Evolutionary conservation across 1,284 basidiomycete genomes (phyloP).

Genomic region (Cerrena zonata): DNA sequence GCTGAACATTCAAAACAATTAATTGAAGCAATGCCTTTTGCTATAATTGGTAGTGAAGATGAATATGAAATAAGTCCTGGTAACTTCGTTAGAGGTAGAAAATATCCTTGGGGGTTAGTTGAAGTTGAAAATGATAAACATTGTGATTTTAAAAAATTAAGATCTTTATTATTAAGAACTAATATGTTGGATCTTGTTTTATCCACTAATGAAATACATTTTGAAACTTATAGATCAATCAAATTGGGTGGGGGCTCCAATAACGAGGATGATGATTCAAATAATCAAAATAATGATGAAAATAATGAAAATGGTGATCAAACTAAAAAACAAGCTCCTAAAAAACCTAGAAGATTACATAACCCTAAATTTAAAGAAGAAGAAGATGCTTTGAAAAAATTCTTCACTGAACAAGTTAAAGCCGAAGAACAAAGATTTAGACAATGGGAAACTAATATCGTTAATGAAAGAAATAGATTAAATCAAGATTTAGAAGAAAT

Average conservation of each 20-base stretch:
- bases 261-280: too few relatives aligned
- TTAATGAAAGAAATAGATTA: too few relatives aligned
- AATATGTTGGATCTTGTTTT: conserved; percentile 98
- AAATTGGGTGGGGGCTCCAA: too few relatives aligned
- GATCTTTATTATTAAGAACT: conserved; percentile 91
- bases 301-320: too few relatives aligned
- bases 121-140: conserved; percentile 99
- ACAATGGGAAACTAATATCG: conserved; percentile 99
- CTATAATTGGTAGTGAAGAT: conserved; percentile 94
- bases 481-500: too few relatives aligned
- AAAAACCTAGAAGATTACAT: conserved; percentile 97
- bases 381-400: conserved; percentile 91
- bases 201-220: conserved; percentile 93
- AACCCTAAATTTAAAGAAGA: conserved; percentile 99
- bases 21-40: conserved; percentile 90
- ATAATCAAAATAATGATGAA: too few relatives aligned
- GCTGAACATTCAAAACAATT: conserved; percentile 88
- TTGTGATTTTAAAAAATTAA: conserved; percentile 98
- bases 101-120: conserved; percentile 99
- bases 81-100: conserved; percentile 90
- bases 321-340: conserved; percentile 99
- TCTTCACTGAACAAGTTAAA: conserved; percentile 99
- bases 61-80: conserved; percentile 91
- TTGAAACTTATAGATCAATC: conserved; percentile 99
- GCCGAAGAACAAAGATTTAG: conserved; percentile 95